phyloP scores from a whole-genome alignment of 805 yeast species.

The Ogataea neopini region DNA sequence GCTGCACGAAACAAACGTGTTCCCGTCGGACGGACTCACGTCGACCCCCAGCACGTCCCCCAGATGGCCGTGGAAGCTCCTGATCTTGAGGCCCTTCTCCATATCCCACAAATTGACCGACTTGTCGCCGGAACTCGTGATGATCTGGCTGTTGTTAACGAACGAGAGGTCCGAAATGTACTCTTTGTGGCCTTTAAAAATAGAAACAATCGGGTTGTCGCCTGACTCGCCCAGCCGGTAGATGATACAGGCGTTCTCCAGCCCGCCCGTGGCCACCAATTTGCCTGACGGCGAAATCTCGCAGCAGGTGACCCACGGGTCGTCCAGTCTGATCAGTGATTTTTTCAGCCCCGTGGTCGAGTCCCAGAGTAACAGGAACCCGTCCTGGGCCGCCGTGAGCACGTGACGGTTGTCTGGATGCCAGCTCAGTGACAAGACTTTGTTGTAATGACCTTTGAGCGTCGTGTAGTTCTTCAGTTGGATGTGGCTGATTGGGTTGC shows the following conservation, averaged over 20 bases:
- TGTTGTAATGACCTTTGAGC: conserved; percentile 68
- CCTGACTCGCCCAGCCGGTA: conserved; percentile 44
- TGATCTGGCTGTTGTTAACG: conserved; percentile 50
- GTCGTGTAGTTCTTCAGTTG: conserved; percentile 31
- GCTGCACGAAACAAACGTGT: conserved; percentile 59
- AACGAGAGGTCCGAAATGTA: conserved; percentile 78
- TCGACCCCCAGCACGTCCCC: conserved; percentile 67
- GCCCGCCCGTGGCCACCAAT: conserved; percentile 77
- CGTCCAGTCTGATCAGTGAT: conserved; percentile 69
- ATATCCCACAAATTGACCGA: conserved; percentile 82
- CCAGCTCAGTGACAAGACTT: conserved; percentile 72
- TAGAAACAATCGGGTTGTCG: conserved; percentile 40
- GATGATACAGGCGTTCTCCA: conserved; percentile 76
- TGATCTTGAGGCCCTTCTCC: conserved; percentile 50
- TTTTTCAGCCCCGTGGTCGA: conserved; percentile 67
- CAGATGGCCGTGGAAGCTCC: conserved; percentile 63
- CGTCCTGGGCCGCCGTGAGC: conserved; percentile 83
- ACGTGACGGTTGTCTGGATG: conserved; percentile 59
- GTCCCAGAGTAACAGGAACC: conserved; percentile 84
- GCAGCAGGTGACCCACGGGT: conserved; percentile 78
- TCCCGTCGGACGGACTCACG: conserved; percentile 24
- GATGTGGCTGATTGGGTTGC: conserved; percentile 9
- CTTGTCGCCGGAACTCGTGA: conserved; percentile 84
- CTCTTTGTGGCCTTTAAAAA: conserved; percentile 79
- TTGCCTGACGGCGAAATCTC: conserved; percentile 67